Evolutionary conservation across 2,329 filamentous ascomycete genomes (phyloP).

Genomic region (Phaeomoniella chlamydospora): DNA sequence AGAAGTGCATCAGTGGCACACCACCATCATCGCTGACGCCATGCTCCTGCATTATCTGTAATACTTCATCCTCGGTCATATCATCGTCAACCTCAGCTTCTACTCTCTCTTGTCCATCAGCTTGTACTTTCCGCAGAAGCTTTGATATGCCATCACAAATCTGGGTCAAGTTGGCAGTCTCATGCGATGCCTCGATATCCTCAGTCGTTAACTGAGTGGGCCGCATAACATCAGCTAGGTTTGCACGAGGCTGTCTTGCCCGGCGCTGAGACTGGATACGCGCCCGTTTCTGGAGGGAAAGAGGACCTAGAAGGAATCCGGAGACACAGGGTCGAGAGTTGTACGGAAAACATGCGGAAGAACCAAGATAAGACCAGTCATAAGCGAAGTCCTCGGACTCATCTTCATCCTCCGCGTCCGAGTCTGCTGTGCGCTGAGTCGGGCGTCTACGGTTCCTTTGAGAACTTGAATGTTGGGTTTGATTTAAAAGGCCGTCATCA

Average conservation of each 20-base stretch:
- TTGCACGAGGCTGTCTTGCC: constrained; percentile 54
- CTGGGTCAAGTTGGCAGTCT: constrained; percentile 63
- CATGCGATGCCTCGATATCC: constrained; percentile 54
- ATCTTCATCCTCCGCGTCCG: constrained; percentile 47
- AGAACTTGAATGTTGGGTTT: constrained; percentile 14
- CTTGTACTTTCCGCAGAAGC: constrained; percentile 34
- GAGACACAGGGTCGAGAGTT: constrained; percentile 62
- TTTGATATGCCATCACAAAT: constrained; percentile 63
- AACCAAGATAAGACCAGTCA: constrained; percentile 77
- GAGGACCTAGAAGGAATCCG: constrained; percentile 73
- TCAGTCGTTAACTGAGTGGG: constrained; percentile 64
- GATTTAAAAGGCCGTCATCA: too few relatives aligned
- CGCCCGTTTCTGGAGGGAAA: constrained; percentile 75
- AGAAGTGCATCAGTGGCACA: constrained; percentile 71
- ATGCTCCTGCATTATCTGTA: constrained; percentile 46
- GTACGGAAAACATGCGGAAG: constrained; percentile 57
- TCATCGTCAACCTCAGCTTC: constrained; percentile 25
- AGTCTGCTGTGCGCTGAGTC: constrained; percentile 25
- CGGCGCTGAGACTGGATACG: constrained; percentile 57
- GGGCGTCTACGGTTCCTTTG: constrained; percentile 26
- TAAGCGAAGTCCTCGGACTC: constrained; percentile 59
- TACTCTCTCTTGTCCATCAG: constrained; percentile 30
- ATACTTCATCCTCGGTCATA: constrained; percentile 21
- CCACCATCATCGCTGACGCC: constrained; percentile 55
- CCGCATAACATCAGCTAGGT: constrained; percentile 51